Base-by-base conservation (phyloP, 73 alveolate species). In the Uronychia setigera region DNA sequence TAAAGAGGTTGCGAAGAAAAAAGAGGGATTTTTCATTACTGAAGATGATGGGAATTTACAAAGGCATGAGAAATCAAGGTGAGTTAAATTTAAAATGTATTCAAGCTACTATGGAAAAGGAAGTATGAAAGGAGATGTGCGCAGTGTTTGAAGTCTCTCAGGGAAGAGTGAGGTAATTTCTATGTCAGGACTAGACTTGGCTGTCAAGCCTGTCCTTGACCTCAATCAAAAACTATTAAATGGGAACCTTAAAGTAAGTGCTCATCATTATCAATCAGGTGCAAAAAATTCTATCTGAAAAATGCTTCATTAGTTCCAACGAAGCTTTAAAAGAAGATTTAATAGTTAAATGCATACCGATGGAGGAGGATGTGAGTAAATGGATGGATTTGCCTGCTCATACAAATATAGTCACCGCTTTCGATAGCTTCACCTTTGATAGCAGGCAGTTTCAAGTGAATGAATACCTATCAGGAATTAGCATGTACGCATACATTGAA, bases 351-450 rank as follows among this genome's bases (percentile, higher is more conserved):
- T 5, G 74, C 32, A 75, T 88, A 11, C 90, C 90, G 13, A 67
- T 29, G 31, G 90, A 88, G 29, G 94, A 88, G 75, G 77, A 88
- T 29, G 35, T 88, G 14, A 28, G 57, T 11, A 60, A 82, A 32
- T 88, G 94, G 94, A 35, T 88, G 1, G 94, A 88, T 58, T 33
- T 76, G 78, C 94, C 94, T 31, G 19, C 91, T 27, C 94, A 88
- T 32, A 83, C 91, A 26, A 88, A 88, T 35, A 59, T 88, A 14
- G 94, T 83, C 11, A 88, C 94, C 1, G 87, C 91, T 29, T 88
- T 74, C 67, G 91, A 83, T 79, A 32, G 32, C 14, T 29, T 88
- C 32, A 25, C 25, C n/a, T 88, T 60, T 33, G 91, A 88, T 13
- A 60, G 80, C 30, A 76, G 60, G 58, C 9, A 30, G 34, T 88